Conservation (phyloP, 176 grass and related monocot genomes). For the Oryza officinalis region DNA sequence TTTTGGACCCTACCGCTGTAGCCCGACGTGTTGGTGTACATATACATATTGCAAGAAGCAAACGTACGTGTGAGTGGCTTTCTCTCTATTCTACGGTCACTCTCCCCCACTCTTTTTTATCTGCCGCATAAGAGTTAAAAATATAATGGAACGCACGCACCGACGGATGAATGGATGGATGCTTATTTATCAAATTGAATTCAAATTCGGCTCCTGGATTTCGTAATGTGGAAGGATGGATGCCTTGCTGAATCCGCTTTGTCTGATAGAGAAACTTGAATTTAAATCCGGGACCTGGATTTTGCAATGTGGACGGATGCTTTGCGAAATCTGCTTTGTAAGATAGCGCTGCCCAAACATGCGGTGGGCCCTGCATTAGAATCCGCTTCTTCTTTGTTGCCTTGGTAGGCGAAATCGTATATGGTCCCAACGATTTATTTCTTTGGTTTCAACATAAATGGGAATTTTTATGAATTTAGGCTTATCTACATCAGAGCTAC, state of each 20-base stretch:
- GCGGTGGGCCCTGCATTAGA: not conserved
- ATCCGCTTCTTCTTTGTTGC: not conserved
- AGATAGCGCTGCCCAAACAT: not conserved
- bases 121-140: too few species aligned
- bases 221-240: too few species aligned
- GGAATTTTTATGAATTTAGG: not conserved
- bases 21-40: not conserved
- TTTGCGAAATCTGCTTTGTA: not conserved
- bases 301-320: slow-evolving; percentile 28
- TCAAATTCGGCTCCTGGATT: not conserved
- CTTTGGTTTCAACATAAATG: not conserved
- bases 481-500: slow-evolving; percentile 26
- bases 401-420: not conserved
- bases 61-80: not conserved
- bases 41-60: not conserved
- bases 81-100: not conserved
- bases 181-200: not conserved
- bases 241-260: too few species aligned
- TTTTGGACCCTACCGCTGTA: slow-evolving; percentile 46
- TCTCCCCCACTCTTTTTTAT: too few species aligned
- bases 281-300: not conserved
- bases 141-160: not conserved
- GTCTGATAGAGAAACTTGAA: too few species aligned
- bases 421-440: not conserved
- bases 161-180: not conserved